Evolutionary conservation across 140 eudicot species (phyloP), one percentile per base, ranked within the genome.

Genomic region (Flaveria floridana): DNA sequence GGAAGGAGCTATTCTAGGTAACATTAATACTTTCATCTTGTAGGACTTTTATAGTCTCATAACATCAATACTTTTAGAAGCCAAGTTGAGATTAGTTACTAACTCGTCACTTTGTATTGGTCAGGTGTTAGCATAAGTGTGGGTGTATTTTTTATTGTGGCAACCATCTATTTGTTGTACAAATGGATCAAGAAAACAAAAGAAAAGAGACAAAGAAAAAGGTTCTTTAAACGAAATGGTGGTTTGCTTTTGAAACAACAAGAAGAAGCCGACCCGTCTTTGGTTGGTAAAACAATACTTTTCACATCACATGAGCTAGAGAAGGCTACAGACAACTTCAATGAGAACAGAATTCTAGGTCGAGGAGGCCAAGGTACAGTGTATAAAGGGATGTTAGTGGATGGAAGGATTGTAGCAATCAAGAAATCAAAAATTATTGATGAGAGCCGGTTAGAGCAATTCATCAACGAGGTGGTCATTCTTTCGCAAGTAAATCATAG

Each of bases 401-500:
- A 59, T 25, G 66, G 66, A 59, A 59, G 66, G 18, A 59, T 59
- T 21, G 66, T 59, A 12, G 41, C 66, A 59, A 13, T 59, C 3
- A 59, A 59, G 41, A 59, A 59, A 59, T 59, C 66, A 23, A 59
- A 59, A 25, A n/a, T 59, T 10, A 10, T 59, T 57, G 68, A 76
- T 23, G 80, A 76, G 28, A 69, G 74, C 2, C 72, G 34, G 18
- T 47, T 76, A 20, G 74, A 53, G 5, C 47, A 66, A 7, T 76
- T 76, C 55, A 39, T 76, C 21, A 63, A 63, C 7, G 71, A 65
- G 61, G 79, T 63, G 37, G 73, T 75, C 69, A 30, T 62, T 62
- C 52, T 76, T 23, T 76, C 80, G 0, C 80, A 76, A 76, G 39
- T 76, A 20, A 76, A 66, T 57, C 80, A 76, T 50, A 65, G 74